Evolutionary conservation across 306 rosid genomes (phyloP).

Genomic region (Citrullus amarus): DNA sequence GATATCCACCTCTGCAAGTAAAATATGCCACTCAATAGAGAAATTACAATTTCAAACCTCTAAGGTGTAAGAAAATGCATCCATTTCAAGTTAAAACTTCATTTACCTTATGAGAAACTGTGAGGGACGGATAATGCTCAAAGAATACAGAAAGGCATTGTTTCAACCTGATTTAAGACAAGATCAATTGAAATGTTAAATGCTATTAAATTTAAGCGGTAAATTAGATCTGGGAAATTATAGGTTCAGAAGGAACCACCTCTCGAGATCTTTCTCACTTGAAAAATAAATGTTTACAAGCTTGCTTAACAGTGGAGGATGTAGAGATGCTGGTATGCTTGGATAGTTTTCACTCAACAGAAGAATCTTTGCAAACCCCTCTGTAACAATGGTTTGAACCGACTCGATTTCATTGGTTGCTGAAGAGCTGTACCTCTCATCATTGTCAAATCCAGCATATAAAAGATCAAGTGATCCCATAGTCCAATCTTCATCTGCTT

Average conservation of each 20-base stretch:
- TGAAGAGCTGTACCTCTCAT: slow-evolving; percentile 38
- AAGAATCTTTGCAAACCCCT: slow-evolving; percentile 96
- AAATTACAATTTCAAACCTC: not conserved
- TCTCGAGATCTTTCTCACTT: slow-evolving; percentile 38
- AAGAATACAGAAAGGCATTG: slow-evolving; percentile 89
- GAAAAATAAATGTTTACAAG: slow-evolving; percentile 61
- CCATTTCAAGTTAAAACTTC: slow-evolving; percentile 1
- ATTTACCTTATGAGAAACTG: slow-evolving; percentile 69
- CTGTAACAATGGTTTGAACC: slow-evolving; percentile 61
- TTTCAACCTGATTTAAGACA: slow-evolving; percentile 47
- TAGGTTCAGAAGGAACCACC: slow-evolving; percentile 26
- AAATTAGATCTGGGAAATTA: not conserved
- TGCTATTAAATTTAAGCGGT: not conserved
- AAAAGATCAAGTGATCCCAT: slow-evolving; percentile 57
- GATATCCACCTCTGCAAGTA: slow-evolving; percentile 55
- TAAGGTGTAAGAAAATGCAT: not conserved
- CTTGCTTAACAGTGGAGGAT: slow-evolving; percentile 57
- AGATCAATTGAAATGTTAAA: slow-evolving; percentile 5
- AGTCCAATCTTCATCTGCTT: slow-evolving; percentile 30
- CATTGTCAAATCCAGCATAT: slow-evolving; percentile 51
- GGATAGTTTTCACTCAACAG: slow-evolving; percentile 67
- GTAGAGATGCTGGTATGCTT: slow-evolving; percentile 51
- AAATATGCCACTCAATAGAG: not conserved
- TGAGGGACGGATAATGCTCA: slow-evolving; percentile 82
- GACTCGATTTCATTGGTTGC: slow-evolving; percentile 55